Evolutionary conservation across 2,329 filamentous ascomycete genomes (phyloP).

Genomic region (Hypoxylon sp.): DNA sequence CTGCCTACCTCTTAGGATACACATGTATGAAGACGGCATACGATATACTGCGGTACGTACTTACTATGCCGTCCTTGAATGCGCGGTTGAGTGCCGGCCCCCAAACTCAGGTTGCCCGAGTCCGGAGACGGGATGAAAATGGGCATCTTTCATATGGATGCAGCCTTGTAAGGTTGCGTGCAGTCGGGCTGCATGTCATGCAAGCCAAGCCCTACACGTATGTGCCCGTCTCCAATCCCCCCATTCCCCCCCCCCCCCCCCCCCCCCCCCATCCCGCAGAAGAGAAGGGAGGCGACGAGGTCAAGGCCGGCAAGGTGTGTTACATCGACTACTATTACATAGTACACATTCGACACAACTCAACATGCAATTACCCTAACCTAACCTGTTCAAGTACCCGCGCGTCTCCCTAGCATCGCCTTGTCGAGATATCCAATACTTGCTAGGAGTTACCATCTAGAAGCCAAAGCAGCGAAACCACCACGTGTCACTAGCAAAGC

Average conservation of each 20-base stretch:
- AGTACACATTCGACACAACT: conserved; percentile 7
- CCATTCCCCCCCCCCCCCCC: no score
- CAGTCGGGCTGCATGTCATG: conserved; percentile 33
- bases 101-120: conserved; percentile 25
- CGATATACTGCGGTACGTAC: not conserved
- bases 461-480: conserved; percentile 19
- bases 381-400: not conserved
- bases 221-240: no score
- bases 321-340: conserved; percentile 1
- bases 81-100: conserved; percentile 10
- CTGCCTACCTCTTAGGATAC: not conserved
- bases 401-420: not conserved
- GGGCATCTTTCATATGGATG: conserved; percentile 29
- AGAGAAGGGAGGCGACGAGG: not conserved
- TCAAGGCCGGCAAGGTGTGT: not conserved
- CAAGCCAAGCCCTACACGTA: conserved; percentile 32
- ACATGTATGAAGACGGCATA: not conserved
- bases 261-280: not conserved
- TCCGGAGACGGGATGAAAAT: conserved; percentile 31
- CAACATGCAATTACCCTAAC: not conserved
- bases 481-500: not conserved
- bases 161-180: conserved; percentile 38
- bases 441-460: conserved; percentile 8
- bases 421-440: not conserved
- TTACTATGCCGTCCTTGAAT: not conserved